Conservation (phyloP, 179 eudicot species). For the Amaranthus tricolor region DNA sequence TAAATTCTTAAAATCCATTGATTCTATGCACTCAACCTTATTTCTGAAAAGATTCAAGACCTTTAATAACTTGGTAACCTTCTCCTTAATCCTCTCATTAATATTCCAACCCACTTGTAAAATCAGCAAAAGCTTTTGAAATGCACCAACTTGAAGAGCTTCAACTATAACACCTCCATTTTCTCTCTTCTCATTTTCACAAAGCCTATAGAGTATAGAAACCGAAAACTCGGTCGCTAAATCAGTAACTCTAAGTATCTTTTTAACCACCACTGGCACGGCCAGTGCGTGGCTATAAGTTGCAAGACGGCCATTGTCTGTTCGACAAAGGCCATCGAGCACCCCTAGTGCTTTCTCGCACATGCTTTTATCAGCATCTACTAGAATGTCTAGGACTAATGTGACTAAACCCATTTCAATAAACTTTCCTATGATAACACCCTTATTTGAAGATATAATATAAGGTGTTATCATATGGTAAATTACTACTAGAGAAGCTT, state of each 20-base stretch:
- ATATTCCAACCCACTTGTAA: conserved; percentile 65
- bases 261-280: conserved; percentile 71
- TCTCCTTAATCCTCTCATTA: conserved; percentile 56
- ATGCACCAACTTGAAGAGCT: conserved; percentile 78
- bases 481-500: conserved; percentile 51
- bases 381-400: conserved; percentile 54
- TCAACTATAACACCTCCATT: conserved; percentile 48
- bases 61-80: conserved; percentile 62
- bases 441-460: not conserved
- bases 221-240: conserved; percentile 70
- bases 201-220: conserved; percentile 58
- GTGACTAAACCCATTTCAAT: conserved; percentile 46
- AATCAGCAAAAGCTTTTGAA: conserved; percentile 68
- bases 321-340: conserved; percentile 46
- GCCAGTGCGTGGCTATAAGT: conserved; percentile 44
- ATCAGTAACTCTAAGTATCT: conserved; percentile 63
- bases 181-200: conserved; percentile 38
- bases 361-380: conserved; percentile 51
- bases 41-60: conserved; percentile 51
- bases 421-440: conserved; percentile 16
- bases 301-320: conserved; percentile 36
- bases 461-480: conserved; percentile 46
- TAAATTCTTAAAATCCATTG: conserved; percentile 66
- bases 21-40: conserved; percentile 64
- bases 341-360: conserved; percentile 64